Percentiles rank a stretch among this genome's conserved stretches.
Evolutionary conservation across 306 rosid genomes (phyloP).

Genomic region (Carpinus viminea): DNA sequence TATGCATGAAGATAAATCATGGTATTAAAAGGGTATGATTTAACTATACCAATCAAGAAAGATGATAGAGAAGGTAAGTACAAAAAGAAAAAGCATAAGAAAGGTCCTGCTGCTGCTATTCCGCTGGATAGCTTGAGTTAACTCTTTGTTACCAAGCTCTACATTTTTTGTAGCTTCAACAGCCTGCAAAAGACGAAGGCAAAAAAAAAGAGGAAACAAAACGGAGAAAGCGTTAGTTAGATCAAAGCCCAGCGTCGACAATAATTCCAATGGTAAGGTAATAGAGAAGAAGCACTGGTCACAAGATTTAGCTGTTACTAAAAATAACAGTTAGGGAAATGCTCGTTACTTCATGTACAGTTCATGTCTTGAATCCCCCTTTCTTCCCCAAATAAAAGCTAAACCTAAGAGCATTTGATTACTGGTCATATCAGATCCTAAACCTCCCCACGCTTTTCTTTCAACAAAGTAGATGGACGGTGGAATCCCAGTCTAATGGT

Average conservation of each 20-base stretch:
- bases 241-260: not conserved
- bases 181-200: constrained; percentile 54
- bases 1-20: not conserved
- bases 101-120: constrained; percentile 91
- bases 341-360: not conserved
- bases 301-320: not conserved
- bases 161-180: constrained; percentile 91
- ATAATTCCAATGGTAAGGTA: not conserved
- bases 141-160: constrained; percentile 92
- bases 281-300: no score
- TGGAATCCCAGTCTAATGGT: no score
- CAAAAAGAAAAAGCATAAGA: constrained; percentile 83
- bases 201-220: constrained; percentile 8
- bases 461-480: no score
- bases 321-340: not conserved
- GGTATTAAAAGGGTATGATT: constrained; percentile 19
- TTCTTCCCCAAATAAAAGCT: no score
- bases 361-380: no score
- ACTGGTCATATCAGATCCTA: no score
- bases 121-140: constrained; percentile 81
- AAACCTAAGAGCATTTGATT: no score
- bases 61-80: constrained; percentile 73
- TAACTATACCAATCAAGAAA: constrained; percentile 96
- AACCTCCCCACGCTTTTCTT: no score
- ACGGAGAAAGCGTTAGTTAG: not conserved